Evolutionary conservation across 2,329 filamentous ascomycete genomes (phyloP), one percentile per base, ranked within the genome.

Genomic region (Exophiala spinifera): DNA sequence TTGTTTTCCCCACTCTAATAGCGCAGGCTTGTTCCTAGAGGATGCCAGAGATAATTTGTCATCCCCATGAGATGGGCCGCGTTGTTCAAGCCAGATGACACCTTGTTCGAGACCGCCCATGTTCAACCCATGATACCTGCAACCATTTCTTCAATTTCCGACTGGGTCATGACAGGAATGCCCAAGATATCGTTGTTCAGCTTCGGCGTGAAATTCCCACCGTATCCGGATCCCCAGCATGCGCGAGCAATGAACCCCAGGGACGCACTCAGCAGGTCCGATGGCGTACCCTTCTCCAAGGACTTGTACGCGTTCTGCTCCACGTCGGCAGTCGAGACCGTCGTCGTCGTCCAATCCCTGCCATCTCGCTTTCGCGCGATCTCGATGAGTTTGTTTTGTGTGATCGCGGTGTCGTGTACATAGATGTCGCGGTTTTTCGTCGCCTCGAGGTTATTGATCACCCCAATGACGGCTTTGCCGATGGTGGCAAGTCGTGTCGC

Each of bases 361-460:
- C 51, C 51, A n/a, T 56, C 53, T 4, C 46, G 40, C 13, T 70
- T 69, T 62, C 73, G 67, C 3, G 61, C 67, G 15, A 67, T 52
- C 0, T 59, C 64, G 1, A 72, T 51, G 1, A 76, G 47, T 39
- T 70, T 48, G 13, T 73, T 72, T 64, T 81, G 79, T 0, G 76
- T 74, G 8, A 73, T 65, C 3, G 70, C 66, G 4, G 72, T 65
- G n/a, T 75, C 73, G 3, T 76, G 65, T n/a, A 80, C 66, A 53
- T 71, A 74, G 1, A 84, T 70, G 2, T 63, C 53, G 2, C 74
- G 70, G 63, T 85, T 83, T 65, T 74, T 49, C 15, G 81, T 83
- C 63, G 79, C 74, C 1, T 78, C 73, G 0, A 72, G 75, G 49
- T 81, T 71, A 5, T 62, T 53, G 1, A 83, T 65, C 1, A 82